These are phyloP conservation scores for Globisporangium nunn DNA, from an alignment of 352 stramenopile species.

Conservation along the genomic window DNA sequence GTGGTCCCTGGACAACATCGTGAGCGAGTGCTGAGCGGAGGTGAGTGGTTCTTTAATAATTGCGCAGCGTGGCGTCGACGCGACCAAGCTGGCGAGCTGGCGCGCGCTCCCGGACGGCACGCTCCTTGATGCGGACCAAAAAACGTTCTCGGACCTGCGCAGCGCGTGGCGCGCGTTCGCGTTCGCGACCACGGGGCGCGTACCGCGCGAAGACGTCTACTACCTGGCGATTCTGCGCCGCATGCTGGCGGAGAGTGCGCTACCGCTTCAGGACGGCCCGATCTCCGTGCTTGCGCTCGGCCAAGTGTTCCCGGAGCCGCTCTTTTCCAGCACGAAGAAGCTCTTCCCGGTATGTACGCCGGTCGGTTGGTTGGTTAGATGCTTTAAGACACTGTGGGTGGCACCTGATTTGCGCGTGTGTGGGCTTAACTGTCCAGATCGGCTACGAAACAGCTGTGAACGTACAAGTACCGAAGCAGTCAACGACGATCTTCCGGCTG, in stretches of 20 bases:
- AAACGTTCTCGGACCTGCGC: constrained; percentile 36
- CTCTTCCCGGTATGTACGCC: constrained; percentile 50
- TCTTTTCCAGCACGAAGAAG: constrained; percentile 73
- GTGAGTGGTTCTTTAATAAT: constrained; percentile 4
- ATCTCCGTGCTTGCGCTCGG: constrained; percentile 52
- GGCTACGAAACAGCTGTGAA: constrained; percentile 57
- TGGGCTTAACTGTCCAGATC: constrained; percentile 19
- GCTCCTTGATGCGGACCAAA: constrained; percentile 29
- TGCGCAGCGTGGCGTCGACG: constrained; percentile 30
- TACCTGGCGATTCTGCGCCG: constrained; percentile 60
- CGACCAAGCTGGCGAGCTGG: constrained; percentile 25
- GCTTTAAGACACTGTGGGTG: too few relatives aligned
- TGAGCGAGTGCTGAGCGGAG: too few relatives aligned
- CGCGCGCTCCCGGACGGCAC: constrained; percentile 30
- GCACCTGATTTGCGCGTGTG: too few relatives aligned
- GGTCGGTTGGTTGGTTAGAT: background rate
- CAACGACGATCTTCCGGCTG: constrained; percentile 27
- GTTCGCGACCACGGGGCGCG: constrained; percentile 22
- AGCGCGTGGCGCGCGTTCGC: constrained; percentile 42
- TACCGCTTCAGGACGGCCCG: constrained; percentile 64
- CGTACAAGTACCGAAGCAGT: constrained; percentile 31
- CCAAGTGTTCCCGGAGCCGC: constrained; percentile 40
- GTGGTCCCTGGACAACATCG: too few relatives aligned
- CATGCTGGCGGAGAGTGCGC: constrained; percentile 34
- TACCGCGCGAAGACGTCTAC: constrained; percentile 66